phyloP scores from a whole-genome alignment of 208 protist species.

The Lotmaria passim region DNA sequence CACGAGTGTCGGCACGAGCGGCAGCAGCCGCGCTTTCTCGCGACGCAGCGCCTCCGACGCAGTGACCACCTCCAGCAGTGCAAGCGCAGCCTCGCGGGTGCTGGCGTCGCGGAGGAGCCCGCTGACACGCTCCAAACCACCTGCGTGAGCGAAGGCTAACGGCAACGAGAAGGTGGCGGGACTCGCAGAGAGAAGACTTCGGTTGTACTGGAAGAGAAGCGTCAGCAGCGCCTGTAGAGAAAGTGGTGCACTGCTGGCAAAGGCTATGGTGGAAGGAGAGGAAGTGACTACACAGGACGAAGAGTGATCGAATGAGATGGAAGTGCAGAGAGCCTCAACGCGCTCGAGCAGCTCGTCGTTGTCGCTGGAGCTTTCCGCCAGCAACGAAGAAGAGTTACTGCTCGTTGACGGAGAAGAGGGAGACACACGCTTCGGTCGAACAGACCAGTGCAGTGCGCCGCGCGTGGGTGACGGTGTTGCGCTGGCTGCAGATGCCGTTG shows the following conservation, averaged over 20 bases:
- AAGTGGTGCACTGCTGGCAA: slow-evolving; percentile 14
- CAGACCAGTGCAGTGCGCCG: slow-evolving; percentile 20
- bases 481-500: background rate
- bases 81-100: slow-evolving; percentile 7
- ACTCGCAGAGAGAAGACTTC: background rate
- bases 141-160: slow-evolving; percentile 35
- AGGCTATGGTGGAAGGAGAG: background rate
- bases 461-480: slow-evolving; percentile 22
- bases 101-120: slow-evolving; percentile 3
- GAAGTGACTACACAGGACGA: background rate
- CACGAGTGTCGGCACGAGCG: slow-evolving; percentile 24
- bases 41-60: slow-evolving; percentile 19
- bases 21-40: slow-evolving; percentile 2
- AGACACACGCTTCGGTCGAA: background rate
- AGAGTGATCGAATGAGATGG: background rate
- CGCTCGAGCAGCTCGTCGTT: background rate
- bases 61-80: slow-evolving; percentile 58
- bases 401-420: background rate
- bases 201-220: slow-evolving; percentile 50
- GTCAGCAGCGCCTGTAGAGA: slow-evolving; percentile 34
- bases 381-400: background rate
- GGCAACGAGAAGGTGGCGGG: slow-evolving; percentile 24
- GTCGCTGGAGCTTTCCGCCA: background rate
- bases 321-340: background rate
- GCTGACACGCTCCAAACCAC: slow-evolving; percentile 40